phyloP scores from a whole-genome alignment of 129 eudicot genomes.

The Pittosporum tobira region DNA sequence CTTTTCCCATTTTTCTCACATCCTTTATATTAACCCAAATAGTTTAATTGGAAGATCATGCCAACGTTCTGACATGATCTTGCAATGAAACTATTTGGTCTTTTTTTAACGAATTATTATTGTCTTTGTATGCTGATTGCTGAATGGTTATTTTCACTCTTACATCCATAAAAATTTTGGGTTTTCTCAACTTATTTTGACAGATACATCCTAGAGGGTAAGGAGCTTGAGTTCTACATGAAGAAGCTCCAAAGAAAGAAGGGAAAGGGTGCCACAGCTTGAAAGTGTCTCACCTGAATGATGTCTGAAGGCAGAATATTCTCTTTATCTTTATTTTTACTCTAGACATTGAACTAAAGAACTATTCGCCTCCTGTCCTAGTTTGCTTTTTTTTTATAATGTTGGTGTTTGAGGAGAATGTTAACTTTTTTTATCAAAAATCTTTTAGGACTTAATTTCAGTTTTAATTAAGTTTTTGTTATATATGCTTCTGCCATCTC shows the following conservation, averaged over 20 bases:
- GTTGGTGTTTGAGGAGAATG: background rate
- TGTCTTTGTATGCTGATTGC: background rate
- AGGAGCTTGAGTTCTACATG: constrained; percentile 85
- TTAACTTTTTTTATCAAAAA: background rate
- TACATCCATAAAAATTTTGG: background rate
- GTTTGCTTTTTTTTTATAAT: background rate
- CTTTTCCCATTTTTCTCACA: too few relatives aligned
- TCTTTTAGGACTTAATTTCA: background rate
- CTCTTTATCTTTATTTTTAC: background rate
- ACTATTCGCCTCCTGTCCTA: background rate
- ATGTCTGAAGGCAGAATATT: background rate
- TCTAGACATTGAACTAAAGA: background rate
- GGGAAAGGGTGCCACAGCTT: constrained; percentile 58
- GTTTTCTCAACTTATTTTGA: background rate
- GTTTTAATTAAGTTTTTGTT: too few relatives aligned
- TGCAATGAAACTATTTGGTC: background rate
- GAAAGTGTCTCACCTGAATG: background rate
- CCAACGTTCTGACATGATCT: background rate
- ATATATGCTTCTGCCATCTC: too few relatives aligned
- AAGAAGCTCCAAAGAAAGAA: constrained; percentile 86
- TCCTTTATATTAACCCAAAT: too few relatives aligned
- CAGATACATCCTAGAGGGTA: constrained; percentile 80
- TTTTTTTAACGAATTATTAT: background rate
- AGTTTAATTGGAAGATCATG: too few relatives aligned
- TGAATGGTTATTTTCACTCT: background rate